These are phyloP conservation scores for Chalciporus piperatus DNA, from an alignment of 768 basidiomycete species.

Conservation along the genomic window DNA sequence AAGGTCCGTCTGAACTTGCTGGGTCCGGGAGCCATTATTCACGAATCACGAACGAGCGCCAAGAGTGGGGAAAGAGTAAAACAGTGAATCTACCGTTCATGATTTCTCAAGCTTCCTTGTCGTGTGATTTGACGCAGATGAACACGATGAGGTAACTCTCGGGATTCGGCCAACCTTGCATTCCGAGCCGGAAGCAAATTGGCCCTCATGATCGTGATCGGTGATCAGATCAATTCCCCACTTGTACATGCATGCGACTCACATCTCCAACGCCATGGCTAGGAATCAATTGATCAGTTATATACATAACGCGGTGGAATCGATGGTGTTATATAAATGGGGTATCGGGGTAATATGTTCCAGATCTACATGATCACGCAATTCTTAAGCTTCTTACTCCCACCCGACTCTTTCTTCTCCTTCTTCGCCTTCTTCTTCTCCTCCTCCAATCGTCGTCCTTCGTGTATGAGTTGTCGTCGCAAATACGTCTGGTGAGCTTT, in stretches of 20 bases:
- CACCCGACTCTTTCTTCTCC: conserved; percentile 19
- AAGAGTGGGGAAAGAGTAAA: neutral
- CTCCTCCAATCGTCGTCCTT: conserved; percentile 11
- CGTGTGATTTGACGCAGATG: neutral
- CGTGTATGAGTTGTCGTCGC: conserved; percentile 30
- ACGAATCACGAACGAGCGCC: neutral
- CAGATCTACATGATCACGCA: conserved; percentile 55
- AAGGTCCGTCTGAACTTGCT: conserved; percentile 39
- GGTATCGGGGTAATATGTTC: neutral
- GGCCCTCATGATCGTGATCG: no score
- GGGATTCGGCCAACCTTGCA: no score
- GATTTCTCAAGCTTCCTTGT: neutral
- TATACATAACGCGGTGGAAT: no score
- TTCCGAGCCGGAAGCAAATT: no score
- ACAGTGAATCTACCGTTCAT: neutral
- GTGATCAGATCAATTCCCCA: no score
- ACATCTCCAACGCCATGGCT: no score
- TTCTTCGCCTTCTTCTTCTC: conserved; percentile 26
- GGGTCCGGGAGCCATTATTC: neutral
- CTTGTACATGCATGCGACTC: no score
- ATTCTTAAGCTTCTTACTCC: conserved; percentile 43
- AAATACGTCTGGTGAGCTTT: conserved; percentile 40
- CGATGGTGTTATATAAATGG: neutral
- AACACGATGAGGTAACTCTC: no score
- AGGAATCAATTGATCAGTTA: no score